Conservation (phyloP, 768 basidiomycete genomes). For the Tephrocybe sp. region DNA sequence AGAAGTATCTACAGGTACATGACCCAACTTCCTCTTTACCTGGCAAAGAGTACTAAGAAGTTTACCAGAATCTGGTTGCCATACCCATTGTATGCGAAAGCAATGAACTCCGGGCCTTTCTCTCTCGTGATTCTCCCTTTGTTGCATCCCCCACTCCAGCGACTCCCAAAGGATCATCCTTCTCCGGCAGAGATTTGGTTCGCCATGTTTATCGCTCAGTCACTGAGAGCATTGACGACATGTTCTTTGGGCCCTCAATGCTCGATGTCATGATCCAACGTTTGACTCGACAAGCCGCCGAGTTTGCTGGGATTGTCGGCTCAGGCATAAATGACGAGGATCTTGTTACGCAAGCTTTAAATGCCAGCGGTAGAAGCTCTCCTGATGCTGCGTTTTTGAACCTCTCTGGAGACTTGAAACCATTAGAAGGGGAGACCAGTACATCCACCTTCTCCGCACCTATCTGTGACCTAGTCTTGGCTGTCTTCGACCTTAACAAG, state of each 20-base stretch:
- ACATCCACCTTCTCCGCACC: slow-evolving; percentile 88
- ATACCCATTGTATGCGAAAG: slow-evolving; percentile 79
- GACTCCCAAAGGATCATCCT: slow-evolving; percentile 40
- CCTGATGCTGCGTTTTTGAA: slow-evolving; percentile 71
- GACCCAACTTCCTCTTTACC: not conserved
- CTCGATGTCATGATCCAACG: slow-evolving; percentile 92
- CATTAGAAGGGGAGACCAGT: slow-evolving; percentile 85
- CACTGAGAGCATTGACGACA: slow-evolving; percentile 93
- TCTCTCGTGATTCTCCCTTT: slow-evolving; percentile 86
- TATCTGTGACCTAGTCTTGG: slow-evolving; percentile 90
- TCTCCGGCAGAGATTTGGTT: slow-evolving; percentile 75
- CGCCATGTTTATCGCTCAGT: slow-evolving; percentile 89
- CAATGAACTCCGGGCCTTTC: slow-evolving; percentile 76
- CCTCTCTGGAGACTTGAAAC: slow-evolving; percentile 74
- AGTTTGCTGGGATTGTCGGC: slow-evolving; percentile 81
- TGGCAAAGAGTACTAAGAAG: not conserved
- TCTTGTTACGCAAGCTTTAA: slow-evolving; percentile 75
- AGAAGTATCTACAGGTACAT: slow-evolving; percentile 87
- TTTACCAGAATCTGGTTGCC: slow-evolving; percentile 63
- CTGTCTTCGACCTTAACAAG: slow-evolving; percentile 93
- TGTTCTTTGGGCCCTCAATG: slow-evolving; percentile 96
- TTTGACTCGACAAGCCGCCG: slow-evolving; percentile 85
- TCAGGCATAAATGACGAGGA: slow-evolving; percentile 82
- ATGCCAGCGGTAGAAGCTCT: slow-evolving; percentile 60
- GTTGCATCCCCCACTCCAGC: slow-evolving; percentile 51